These are phyloP conservation scores for Coniochaeta ligniaria DNA, from an alignment of 2,329 filamentous ascomycete genomes.

Conservation along the genomic window DNA sequence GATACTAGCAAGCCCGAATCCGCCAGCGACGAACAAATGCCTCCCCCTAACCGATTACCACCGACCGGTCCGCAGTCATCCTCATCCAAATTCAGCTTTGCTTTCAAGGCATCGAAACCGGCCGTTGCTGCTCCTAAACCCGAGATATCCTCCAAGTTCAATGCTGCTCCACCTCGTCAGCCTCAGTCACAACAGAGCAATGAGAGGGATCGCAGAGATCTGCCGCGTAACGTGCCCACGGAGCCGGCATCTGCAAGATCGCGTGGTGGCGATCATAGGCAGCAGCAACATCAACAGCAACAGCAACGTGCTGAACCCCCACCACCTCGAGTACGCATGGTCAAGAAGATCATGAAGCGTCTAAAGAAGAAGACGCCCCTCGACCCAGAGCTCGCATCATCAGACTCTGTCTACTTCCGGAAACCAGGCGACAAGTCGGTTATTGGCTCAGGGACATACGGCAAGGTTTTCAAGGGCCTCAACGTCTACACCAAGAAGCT, in stretches of 20 bases:
- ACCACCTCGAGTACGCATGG: slow-evolving; percentile 48
- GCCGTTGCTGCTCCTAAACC: slow-evolving; percentile 51
- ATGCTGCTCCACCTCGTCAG: slow-evolving; percentile 48
- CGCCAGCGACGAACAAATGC: slow-evolving; percentile 42
- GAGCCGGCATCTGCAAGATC: slow-evolving; percentile 44
- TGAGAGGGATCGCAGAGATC: slow-evolving; percentile 33
- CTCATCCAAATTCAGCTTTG: slow-evolving; percentile 79
- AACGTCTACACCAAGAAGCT: slow-evolving; percentile 84
- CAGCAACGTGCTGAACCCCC: slow-evolving; percentile 24
- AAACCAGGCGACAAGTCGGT: slow-evolving; percentile 98
- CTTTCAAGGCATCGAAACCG: slow-evolving; percentile 69
- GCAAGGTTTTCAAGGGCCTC: slow-evolving; percentile 89
- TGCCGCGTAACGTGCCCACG: slow-evolving; percentile 42
- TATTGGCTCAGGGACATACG: slow-evolving; percentile 90
- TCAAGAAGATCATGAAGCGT: slow-evolving; percentile 62
- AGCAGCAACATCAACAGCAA: slow-evolving; percentile 20
- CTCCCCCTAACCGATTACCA: slow-evolving; percentile 45
- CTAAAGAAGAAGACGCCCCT: slow-evolving; percentile 66
- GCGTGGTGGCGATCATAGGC: slow-evolving; percentile 14
- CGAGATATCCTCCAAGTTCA: slow-evolving; percentile 63
- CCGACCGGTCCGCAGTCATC: slow-evolving; percentile 47
- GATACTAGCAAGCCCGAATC: slow-evolving; percentile 41
- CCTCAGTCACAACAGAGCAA: background rate
- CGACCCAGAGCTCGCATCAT: slow-evolving; percentile 63
- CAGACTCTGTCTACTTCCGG: slow-evolving; percentile 86